These are phyloP conservation scores for Escovopsis sp. DNA, from an alignment of 2,329 filamentous ascomycete genomes.

Conservation along the genomic window DNA sequence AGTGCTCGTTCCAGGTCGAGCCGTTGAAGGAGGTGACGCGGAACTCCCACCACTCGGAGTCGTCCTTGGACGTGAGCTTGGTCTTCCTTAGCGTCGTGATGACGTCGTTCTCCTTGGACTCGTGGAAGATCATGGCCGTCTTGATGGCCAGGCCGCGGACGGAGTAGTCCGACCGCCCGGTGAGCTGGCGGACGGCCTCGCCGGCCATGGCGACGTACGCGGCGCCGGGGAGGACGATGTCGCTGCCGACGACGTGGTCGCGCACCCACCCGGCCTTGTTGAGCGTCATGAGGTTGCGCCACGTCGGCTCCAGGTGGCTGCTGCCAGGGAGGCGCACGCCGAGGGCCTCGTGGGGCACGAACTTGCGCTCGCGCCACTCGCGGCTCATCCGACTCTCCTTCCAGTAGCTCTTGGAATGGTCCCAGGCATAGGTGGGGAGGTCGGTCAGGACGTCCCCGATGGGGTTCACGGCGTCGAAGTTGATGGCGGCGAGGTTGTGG, in stretches of 20 bases:
- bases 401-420: conserved; percentile 21
- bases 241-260: background rate
- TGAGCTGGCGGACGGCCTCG: conserved; percentile 1
- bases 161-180: background rate
- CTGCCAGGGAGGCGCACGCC: background rate
- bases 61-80: background rate
- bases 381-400: conserved; percentile 12
- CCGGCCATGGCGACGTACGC: conserved; percentile 3
- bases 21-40: background rate
- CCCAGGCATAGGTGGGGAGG: conserved; percentile 21
- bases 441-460: background rate
- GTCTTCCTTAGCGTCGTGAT: background rate
- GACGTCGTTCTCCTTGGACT: background rate
- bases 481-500: conserved; percentile 5
- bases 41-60: conserved; percentile 1
- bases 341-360: background rate
- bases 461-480: background rate
- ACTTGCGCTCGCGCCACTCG: conserved; percentile 12
- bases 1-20: background rate
- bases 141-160: background rate
- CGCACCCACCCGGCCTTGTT: conserved; percentile 1
- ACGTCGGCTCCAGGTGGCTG: background rate
- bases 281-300: background rate
- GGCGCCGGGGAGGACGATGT: conserved; percentile 1
- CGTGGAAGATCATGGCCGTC: background rate